A percentile compares a stretch with the other conserved stretches of the same genome.
phyloP scores from a whole-genome alignment of 371 early-diverging fungal species.

The Catenaria anguillulae region DNA sequence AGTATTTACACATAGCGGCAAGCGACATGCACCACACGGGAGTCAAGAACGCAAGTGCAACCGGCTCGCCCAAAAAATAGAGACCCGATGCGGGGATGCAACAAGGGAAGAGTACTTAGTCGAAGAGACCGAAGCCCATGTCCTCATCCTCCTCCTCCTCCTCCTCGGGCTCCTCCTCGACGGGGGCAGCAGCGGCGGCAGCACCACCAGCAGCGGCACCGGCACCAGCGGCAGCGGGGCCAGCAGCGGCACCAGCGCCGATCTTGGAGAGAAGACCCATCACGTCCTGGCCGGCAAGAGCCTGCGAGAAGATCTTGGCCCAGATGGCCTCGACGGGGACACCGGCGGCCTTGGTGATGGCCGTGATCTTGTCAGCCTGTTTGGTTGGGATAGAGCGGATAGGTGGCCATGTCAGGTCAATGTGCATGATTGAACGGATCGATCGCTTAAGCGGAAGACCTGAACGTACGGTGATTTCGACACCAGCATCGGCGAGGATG shows the following conservation, averaged over 20 bases:
- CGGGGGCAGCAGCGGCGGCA: slow-evolving; percentile 16
- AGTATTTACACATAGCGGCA: too few relatives aligned
- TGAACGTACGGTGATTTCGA: slow-evolving; percentile 80
- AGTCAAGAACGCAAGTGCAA: too few relatives aligned
- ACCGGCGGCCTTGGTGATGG: slow-evolving; percentile 83
- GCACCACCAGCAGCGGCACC: slow-evolving; percentile 40
- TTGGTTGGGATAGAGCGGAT: too few relatives aligned
- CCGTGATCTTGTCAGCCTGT: slow-evolving; percentile 86
- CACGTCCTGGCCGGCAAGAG: slow-evolving; percentile 86
- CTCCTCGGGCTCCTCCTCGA: slow-evolving; percentile 13
- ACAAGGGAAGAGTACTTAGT: slow-evolving; percentile 43
- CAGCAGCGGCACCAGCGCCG: slow-evolving; percentile 34
- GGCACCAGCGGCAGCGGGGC: slow-evolving; percentile 15
- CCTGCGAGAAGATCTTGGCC: slow-evolving; percentile 92
- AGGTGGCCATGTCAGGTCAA: too few relatives aligned
- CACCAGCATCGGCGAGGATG: slow-evolving; percentile 91
- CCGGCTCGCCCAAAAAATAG: too few relatives aligned
- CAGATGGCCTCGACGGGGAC: slow-evolving; percentile 88
- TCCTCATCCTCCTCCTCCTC: slow-evolving; percentile 75
- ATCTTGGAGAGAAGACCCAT: slow-evolving; percentile 78
- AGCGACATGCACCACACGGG: too few relatives aligned
- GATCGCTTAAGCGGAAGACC: slow-evolving; percentile 41
- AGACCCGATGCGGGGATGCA: too few relatives aligned
- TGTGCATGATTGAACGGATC: too few relatives aligned
- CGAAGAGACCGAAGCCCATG: slow-evolving; percentile 88